phyloP scores from a whole-genome alignment of 306 rosid species.

The Cucurbita ficifolia region DNA sequence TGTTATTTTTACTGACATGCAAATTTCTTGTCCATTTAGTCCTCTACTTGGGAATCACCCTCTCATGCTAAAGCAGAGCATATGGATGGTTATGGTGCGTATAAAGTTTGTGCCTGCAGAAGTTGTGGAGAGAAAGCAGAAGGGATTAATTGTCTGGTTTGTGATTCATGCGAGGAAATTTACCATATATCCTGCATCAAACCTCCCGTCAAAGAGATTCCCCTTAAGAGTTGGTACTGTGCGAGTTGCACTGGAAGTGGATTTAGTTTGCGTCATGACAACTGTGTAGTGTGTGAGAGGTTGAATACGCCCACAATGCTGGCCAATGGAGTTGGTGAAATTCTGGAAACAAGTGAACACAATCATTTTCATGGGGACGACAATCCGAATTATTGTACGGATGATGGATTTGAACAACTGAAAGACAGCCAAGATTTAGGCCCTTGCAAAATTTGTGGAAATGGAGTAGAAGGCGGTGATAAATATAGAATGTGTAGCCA shows the following conservation, averaged over 20 bases:
- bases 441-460: constrained; percentile 53
- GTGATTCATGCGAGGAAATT: constrained; percentile 94
- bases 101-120: constrained; percentile 46
- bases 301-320: constrained; percentile 28
- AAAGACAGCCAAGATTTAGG: background rate
- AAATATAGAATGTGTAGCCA: constrained; percentile 39
- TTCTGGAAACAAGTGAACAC: constrained; percentile 29
- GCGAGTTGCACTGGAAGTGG: constrained; percentile 45
- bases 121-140: constrained; percentile 57
- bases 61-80: constrained; percentile 45
- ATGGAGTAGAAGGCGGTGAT: constrained; percentile 27
- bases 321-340: constrained; percentile 24
- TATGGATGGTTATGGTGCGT: constrained; percentile 22
- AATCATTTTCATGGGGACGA: constrained; percentile 27
- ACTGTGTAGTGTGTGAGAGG: constrained; percentile 68
- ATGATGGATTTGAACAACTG: constrained; percentile 26
- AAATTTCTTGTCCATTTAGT: constrained; percentile 23
- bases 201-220: constrained; percentile 73
- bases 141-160: constrained; percentile 65
- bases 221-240: constrained; percentile 81
- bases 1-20: constrained; percentile 10
- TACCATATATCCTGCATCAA: constrained; percentile 76
- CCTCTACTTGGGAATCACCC: constrained; percentile 31
- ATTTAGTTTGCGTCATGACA: constrained; percentile 44
- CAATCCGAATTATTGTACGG: constrained; percentile 29